Base-by-base conservation (phyloP, 179 eudicot species). In the Camellia oleifera region DNA sequence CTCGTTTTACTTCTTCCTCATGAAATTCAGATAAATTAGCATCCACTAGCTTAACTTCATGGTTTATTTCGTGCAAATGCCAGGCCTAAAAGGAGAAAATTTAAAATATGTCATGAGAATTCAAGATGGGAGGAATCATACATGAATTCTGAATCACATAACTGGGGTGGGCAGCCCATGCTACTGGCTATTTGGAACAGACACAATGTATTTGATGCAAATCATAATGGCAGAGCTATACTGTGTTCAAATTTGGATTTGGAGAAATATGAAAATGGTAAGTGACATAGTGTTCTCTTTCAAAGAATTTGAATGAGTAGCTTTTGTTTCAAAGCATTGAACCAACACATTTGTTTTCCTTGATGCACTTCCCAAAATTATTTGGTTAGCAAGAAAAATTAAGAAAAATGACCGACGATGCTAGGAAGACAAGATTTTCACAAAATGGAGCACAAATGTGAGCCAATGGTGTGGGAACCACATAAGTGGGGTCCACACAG, bases 31-130 rank as follows among this genome's bases (percentile, higher is more conserved):
- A 71, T 66, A 94, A 61, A 62, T 79, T 69, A 56, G 82, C 44
- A 56, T 93, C 98, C 60, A 86, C 91, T 2, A 93, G 89, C 61
- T 93, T 91, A 26, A 87, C 48, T 52, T 85, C 90, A 71, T 50
- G 79, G 75, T 88, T 80, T 77, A 74, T 87, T 76, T 93, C 98
- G 67, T 90, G 92, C 42, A 90, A 80, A 65, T 86, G 72, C 97
- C 98, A 94, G 6, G 94, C 90, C 97, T 94, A 62, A 32, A 82
- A 68, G 56, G 32, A 32, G 52, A 45, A 48, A 6, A 48, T 48
- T 18, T 18, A 10, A 70, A 46, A 52, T 46, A n/a, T 6, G 65
- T 23, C 61, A 48, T 63, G 40, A 0, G 56, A 66, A 2, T 20
- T 46, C 42, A 71, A 71, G 60, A 50, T 50, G 52, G 62, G 57